Percentiles rank a stretch among this genome's conserved stretches.
Evolutionary conservation across 2,329 filamentous ascomycete species (phyloP).

Genomic region (Nemania bipapillata): DNA sequence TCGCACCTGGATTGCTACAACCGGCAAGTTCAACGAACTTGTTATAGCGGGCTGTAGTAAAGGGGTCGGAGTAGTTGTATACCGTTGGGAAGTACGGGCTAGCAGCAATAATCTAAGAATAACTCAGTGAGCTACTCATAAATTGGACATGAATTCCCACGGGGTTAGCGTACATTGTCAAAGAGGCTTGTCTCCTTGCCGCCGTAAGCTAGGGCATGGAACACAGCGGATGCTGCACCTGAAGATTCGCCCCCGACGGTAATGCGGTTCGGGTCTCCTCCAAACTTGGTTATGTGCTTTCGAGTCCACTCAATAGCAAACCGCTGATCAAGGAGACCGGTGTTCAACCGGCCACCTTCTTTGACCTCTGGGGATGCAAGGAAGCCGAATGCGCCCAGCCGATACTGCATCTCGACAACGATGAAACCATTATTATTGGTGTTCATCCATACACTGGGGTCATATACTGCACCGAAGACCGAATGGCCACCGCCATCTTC

Average conservation of each 20-base stretch:
- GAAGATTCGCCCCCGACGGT: conserved; percentile 50
- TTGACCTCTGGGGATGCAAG: conserved; percentile 54
- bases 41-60: conserved; percentile 41
- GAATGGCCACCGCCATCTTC: conserved; percentile 51
- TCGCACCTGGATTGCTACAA: conserved; percentile 33
- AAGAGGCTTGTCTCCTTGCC: conserved; percentile 44
- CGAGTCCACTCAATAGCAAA: conserved; percentile 68
- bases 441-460: conserved; percentile 57
- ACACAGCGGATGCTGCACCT: conserved; percentile 45
- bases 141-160: not conserved
- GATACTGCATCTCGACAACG: conserved; percentile 61
- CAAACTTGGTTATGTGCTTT: conserved; percentile 52
- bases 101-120: conserved; percentile 42
- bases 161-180: conserved; percentile 40
- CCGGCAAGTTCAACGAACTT: conserved; percentile 46
- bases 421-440: conserved; percentile 60
- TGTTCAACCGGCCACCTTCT: conserved; percentile 49
- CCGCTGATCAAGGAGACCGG: conserved; percentile 60
- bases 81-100: conserved; percentile 47
- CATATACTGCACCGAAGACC: conserved; percentile 46
- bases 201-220: conserved; percentile 45
- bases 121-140: conserved; percentile 16
- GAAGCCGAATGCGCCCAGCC: conserved; percentile 56
- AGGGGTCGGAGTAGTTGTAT: conserved; percentile 41
- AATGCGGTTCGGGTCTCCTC: conserved; percentile 50